Evolutionary conservation across 2,329 filamentous ascomycete species (phyloP).

Genomic region (Diaporthe capsici): DNA sequence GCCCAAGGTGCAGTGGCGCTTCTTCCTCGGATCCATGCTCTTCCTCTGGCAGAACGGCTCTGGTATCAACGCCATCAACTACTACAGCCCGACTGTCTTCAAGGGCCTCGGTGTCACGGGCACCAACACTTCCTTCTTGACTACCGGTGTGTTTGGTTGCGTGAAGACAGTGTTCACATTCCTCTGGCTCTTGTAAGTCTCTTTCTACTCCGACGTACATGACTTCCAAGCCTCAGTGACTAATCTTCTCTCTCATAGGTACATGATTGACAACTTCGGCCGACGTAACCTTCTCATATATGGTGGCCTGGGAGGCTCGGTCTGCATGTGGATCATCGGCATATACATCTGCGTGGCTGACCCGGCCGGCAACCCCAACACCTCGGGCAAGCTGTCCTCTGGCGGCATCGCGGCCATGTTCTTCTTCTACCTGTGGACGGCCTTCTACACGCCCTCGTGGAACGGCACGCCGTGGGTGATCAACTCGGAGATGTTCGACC

Average conservation of each 20-base stretch:
- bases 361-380: conserved; percentile 51
- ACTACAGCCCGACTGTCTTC: conserved; percentile 80
- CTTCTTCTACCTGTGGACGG: conserved; percentile 83
- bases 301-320: conserved; percentile 70
- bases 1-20: conserved; percentile 75
- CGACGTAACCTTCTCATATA: conserved; percentile 73
- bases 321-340: conserved; percentile 77
- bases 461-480: conserved; percentile 83
- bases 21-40: conserved; percentile 80
- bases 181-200: conserved; percentile 77
- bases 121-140: conserved; percentile 63
- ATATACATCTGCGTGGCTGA: conserved; percentile 69
- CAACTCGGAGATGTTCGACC: conserved; percentile 82
- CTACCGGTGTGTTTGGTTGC: conserved; percentile 83
- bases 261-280: conserved; percentile 73
- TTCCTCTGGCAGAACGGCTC: conserved; percentile 85
- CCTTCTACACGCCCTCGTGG: conserved; percentile 80
- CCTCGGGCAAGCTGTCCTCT: conserved; percentile 46
- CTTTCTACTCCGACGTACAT: conserved; percentile 66
- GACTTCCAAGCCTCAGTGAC: conserved; percentile 56
- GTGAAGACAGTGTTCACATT: conserved; percentile 80
- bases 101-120: conserved; percentile 63
- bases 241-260: conserved; percentile 46
- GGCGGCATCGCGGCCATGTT: conserved; percentile 73
- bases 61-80: conserved; percentile 86